A percentile compares a stretch with the other conserved stretches of the same genome.
These are phyloP conservation scores for Ceratocystis ficicola DNA, from an alignment of 2,329 filamentous ascomycete genomes.

Conservation along the genomic window DNA sequence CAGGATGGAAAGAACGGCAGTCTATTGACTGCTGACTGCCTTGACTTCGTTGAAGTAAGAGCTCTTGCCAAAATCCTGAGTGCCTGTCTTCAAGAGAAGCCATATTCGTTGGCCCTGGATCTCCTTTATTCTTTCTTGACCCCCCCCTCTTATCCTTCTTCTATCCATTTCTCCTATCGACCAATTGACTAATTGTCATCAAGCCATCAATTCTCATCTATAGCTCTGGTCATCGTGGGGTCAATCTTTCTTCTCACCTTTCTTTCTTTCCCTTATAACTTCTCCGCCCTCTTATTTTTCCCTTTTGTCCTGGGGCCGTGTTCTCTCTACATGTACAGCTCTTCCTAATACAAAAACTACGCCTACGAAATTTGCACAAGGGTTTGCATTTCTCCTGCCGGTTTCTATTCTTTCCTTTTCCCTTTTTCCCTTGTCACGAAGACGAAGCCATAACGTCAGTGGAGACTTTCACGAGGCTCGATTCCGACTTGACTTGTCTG, in stretches of 20 bases:
- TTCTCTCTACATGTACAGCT: constrained; percentile 22
- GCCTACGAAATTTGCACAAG: constrained; percentile 3
- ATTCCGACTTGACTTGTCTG: constrained; percentile 12
- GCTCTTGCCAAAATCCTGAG: constrained; percentile 19
- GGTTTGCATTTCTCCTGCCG: constrained; percentile 5
- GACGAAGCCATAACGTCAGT: background rate
- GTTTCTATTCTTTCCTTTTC: constrained; percentile 4
- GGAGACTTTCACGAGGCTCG: constrained; percentile 1
- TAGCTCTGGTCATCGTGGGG: constrained; percentile 20
- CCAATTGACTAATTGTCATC: constrained; percentile 7
- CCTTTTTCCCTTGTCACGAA: background rate
- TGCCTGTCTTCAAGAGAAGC: constrained; percentile 11
- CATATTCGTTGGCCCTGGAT: constrained; percentile 12
- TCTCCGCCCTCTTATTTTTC: constrained; percentile 5
- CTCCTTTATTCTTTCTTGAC: constrained; percentile 9
- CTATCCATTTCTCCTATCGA: constrained; percentile 6
- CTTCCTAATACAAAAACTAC: constrained; percentile 19
- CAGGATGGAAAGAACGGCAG: constrained; percentile 15
- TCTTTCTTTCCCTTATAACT: too few species aligned
- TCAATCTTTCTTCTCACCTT: constrained; percentile 13
- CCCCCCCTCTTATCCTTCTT: background rate
- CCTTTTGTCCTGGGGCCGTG: constrained; percentile 19
- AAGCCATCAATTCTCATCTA: constrained; percentile 17
- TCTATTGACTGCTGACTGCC: constrained; percentile 6
- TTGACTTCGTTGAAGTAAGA: constrained; percentile 9